Percentiles rank a stretch among this genome's conserved stretches.
phyloP scores from a whole-genome alignment of 306 rosid genomes.

The Trichosanthes cucumerina region DNA sequence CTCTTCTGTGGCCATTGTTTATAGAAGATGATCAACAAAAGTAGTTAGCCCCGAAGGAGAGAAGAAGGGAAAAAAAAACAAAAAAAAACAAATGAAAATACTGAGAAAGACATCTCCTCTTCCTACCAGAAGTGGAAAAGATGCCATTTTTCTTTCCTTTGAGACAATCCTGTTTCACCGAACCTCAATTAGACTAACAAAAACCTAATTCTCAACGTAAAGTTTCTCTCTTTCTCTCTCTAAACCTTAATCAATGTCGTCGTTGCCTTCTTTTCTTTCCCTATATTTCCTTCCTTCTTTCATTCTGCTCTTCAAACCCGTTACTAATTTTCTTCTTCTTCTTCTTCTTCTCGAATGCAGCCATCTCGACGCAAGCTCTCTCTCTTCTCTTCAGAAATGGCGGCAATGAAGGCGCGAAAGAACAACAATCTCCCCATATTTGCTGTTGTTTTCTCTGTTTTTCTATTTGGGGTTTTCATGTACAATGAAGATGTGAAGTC shows the following conservation, averaged over 20 bases:
- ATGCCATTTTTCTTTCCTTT: conserved; percentile 19
- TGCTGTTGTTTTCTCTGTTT: conserved; percentile 41
- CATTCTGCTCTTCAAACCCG: conserved; percentile 8
- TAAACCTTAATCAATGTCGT: conserved; percentile 11
- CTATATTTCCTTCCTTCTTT: conserved; percentile 27
- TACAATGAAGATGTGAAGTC: conserved; percentile 72
- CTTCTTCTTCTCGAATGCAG: conserved; percentile 31
- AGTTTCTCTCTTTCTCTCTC: conserved; percentile 8
- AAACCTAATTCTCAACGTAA: conserved; percentile 19
- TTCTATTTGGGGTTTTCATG: conserved; percentile 77
- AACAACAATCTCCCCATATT: conserved; percentile 48
- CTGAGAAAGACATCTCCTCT: conserved; percentile 59
- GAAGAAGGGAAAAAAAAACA: neutral
- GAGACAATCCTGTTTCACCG: conserved; percentile 64
- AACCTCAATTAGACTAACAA: conserved; percentile 43
- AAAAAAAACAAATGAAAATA: neutral
- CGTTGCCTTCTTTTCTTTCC: conserved; percentile 14
- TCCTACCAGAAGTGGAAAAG: conserved; percentile 29
- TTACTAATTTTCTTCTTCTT: conserved; percentile 6
- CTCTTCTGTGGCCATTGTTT: neutral
- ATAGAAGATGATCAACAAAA: conserved; percentile 13
- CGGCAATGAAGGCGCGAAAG: conserved; percentile 60
- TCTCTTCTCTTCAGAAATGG: conserved; percentile 28
- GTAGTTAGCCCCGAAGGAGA: conserved; percentile 25
- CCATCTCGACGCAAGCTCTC: conserved; percentile 39